Conservation (phyloP, 306 rosid genomes). For the Coriaria nepalensis region DNA sequence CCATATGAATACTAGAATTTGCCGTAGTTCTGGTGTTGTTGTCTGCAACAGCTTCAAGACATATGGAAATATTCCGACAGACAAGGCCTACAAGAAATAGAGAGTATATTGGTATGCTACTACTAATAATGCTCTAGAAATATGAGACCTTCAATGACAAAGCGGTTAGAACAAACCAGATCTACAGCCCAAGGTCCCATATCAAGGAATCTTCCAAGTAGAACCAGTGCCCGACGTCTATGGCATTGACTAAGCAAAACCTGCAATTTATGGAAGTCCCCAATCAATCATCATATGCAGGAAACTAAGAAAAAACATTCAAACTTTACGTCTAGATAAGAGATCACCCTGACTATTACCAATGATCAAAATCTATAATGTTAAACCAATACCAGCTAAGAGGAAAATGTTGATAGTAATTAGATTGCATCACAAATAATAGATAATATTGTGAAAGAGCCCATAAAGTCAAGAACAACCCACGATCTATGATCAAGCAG, state of each 20-base stretch:
- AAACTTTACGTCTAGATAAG: too few relatives aligned
- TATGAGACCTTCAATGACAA: background rate
- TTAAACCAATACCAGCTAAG: too few relatives aligned
- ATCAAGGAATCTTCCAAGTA: slow-evolving; percentile 95
- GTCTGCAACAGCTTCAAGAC: slow-evolving; percentile 92
- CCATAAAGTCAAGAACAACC: too few relatives aligned
- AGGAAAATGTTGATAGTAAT: too few relatives aligned
- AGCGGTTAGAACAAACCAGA: slow-evolving; percentile 39
- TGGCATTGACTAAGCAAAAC: slow-evolving; percentile 93
- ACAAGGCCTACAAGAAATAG: slow-evolving; percentile 48
- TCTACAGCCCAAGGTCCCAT: slow-evolving; percentile 99
- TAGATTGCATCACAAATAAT: too few relatives aligned
- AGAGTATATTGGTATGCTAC: slow-evolving; percentile 9
- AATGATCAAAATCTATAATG: too few relatives aligned
- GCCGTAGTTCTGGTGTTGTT: slow-evolving; percentile 85
- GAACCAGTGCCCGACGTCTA: slow-evolving; percentile 81
- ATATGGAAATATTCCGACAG: slow-evolving; percentile 97
- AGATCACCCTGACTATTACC: too few relatives aligned
- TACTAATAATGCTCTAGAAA: slow-evolving; percentile 1
- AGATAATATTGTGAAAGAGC: too few relatives aligned
- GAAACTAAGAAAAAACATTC: slow-evolving; percentile 8
- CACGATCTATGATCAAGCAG: too few relatives aligned
- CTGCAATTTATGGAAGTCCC: slow-evolving; percentile 29
- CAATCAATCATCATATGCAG: slow-evolving; percentile 13
- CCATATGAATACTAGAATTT: slow-evolving; percentile 97